Evolutionary conservation across 1,139 yeast genomes (phyloP).

Genomic region (Pneumocystis carinii): DNA sequence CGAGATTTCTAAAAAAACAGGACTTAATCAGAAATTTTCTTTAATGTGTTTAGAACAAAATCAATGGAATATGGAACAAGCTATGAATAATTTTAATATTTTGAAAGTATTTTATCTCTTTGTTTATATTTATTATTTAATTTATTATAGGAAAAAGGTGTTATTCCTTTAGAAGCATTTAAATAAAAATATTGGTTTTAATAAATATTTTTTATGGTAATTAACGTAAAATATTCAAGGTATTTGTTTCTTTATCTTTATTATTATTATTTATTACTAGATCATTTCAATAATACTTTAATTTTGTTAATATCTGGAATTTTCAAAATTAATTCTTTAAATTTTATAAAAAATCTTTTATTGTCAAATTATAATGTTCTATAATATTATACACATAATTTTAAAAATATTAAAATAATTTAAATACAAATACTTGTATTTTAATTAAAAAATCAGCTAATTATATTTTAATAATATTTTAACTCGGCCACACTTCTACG

Average conservation of each 20-base stretch:
- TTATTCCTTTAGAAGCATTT: neutral
- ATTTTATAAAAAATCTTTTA: too few species aligned
- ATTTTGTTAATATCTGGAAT: too few species aligned
- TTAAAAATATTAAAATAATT: too few species aligned
- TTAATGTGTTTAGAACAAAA: constrained; percentile 80
- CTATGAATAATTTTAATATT: constrained; percentile 49
- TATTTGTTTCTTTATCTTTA: neutral
- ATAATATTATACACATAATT: too few species aligned
- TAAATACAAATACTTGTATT: too few species aligned
- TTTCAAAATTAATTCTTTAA: too few species aligned
- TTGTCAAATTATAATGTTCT: too few species aligned
- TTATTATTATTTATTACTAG: neutral
- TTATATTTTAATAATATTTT: too few species aligned
- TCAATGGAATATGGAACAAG: constrained; percentile 62
- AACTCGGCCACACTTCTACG: too few species aligned
- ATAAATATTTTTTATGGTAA: neutral
- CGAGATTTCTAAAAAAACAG: constrained; percentile 56
- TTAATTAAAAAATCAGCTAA: too few species aligned
- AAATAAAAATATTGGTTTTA: neutral
- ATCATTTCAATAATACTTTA: neutral
- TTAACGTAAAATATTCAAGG: neutral
- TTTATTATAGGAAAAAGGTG: neutral
- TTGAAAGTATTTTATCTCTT: constrained; percentile 3
- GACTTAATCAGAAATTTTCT: constrained; percentile 62
- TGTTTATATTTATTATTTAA: neutral